A percentile compares a stretch with the other conserved stretches of the same genome.
Conservation (phyloP, 305 asterid genomes). For the Fraxinus paxiana region DNA sequence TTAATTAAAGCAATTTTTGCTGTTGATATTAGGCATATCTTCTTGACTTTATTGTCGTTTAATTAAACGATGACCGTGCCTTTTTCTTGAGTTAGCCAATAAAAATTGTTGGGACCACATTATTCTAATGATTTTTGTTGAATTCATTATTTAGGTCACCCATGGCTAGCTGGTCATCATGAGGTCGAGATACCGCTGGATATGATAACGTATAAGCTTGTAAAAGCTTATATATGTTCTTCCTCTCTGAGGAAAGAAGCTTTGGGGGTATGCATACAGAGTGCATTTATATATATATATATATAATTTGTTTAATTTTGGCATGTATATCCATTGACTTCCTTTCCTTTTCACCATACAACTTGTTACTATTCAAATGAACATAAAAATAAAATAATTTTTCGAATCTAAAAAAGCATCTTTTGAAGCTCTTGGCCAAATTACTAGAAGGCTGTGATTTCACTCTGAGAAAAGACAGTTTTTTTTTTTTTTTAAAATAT, state of each 20-base stretch:
- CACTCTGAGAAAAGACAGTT: neutral
- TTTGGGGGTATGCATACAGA: constrained; percentile 53
- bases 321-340: neutral
- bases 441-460: neutral
- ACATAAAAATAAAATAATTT: neutral
- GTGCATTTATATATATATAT: neutral
- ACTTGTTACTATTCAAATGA: neutral
- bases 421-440: neutral
- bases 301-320: neutral
- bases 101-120: neutral
- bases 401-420: neutral
- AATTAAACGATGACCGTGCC: neutral
- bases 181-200: constrained; percentile 86
- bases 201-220: constrained; percentile 70
- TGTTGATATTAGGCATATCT: neutral
- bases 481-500: neutral
- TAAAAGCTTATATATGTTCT: constrained; percentile 76
- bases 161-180: constrained; percentile 78
- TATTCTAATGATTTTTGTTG: neutral
- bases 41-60: neutral
- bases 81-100: neutral
- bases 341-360: neutral
- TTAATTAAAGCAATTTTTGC: neutral
- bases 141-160: constrained; percentile 61
- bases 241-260: constrained; percentile 85